Percentiles rank a stretch among this genome's conserved stretches.
phyloP scores from a whole-genome alignment of 2,329 filamentous ascomycete genomes.

The Pseudopyricularia javanii region DNA sequence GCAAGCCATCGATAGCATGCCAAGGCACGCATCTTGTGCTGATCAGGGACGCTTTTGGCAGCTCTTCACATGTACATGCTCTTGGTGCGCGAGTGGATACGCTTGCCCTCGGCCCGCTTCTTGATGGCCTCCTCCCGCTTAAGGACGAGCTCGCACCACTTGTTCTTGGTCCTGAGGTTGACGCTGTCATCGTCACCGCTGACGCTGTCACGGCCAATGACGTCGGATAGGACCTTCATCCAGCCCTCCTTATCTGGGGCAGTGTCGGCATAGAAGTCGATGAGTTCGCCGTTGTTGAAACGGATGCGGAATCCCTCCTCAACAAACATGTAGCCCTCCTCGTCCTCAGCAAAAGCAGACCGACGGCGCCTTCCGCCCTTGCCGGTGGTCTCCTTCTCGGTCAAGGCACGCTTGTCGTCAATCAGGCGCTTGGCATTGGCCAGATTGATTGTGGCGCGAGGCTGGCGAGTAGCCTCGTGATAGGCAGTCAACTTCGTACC shows the following conservation, averaged over 20 bases:
- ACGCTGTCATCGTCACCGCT: conserved; percentile 29
- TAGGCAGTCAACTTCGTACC: conserved; percentile 89
- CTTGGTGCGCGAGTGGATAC: conserved; percentile 45
- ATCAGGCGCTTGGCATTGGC: conserved; percentile 87
- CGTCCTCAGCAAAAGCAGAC: conserved; percentile 93
- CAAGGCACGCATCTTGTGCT: background rate
- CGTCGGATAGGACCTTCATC: conserved; percentile 79
- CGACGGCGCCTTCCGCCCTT: conserved; percentile 72
- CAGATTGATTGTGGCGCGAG: conserved; percentile 91
- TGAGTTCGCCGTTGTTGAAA: conserved; percentile 95
- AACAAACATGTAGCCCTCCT: conserved; percentile 99
- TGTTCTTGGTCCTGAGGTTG: conserved; percentile 31
- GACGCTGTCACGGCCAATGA: conserved; percentile 43
- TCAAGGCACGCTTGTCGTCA: conserved; percentile 75
- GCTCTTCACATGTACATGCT: conserved; percentile 36
- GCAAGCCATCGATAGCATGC: background rate
- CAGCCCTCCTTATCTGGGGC: conserved; percentile 80
- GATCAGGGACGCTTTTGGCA: background rate
- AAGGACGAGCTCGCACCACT: conserved; percentile 58
- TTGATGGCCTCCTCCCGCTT: conserved; percentile 50
- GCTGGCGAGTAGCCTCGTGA: conserved; percentile 90
- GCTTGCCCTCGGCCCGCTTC: conserved; percentile 36
- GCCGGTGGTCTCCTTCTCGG: conserved; percentile 69
- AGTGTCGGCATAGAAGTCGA: conserved; percentile 95
- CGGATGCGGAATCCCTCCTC: conserved; percentile 98